These are phyloP conservation scores for Pseudopyricularia javanii DNA, from an alignment of 2,329 filamentous ascomycete species.

Conservation along the genomic window DNA sequence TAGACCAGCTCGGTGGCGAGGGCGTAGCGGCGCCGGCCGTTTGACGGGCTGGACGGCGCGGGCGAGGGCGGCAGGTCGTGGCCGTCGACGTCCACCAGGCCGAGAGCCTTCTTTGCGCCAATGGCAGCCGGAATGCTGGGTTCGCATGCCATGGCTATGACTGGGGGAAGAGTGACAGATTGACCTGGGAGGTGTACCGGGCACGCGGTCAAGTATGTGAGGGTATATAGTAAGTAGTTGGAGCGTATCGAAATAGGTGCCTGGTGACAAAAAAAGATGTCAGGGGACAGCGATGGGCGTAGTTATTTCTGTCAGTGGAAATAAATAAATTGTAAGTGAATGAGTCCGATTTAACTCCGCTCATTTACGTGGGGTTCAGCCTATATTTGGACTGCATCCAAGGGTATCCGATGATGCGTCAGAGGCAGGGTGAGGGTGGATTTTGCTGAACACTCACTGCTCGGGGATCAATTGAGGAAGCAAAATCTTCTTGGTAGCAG, in stretches of 20 bases:
- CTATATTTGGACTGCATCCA: background rate
- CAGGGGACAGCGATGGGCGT: no score
- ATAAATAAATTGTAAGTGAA: background rate
- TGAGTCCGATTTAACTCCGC: background rate
- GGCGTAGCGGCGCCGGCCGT: conserved; percentile 72
- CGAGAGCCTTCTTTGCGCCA: conserved; percentile 1
- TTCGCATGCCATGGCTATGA: background rate
- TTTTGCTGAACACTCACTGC: background rate
- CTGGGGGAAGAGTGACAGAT: background rate
- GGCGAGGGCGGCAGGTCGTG: conserved; percentile 84
- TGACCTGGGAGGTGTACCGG: no score
- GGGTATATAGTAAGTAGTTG: no score
- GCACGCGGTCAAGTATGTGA: no score
- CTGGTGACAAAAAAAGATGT: no score
- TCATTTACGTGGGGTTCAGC: background rate
- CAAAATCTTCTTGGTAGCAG: background rate
- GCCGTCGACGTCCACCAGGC: conserved; percentile 63
- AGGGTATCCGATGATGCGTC: background rate
- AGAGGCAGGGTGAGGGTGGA: background rate
- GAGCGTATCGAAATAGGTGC: no score
- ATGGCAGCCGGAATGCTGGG: conserved; percentile 1
- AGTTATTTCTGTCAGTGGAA: no score
- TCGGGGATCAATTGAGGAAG: background rate
- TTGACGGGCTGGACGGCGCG: conserved; percentile 79
- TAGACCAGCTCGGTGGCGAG: conserved; percentile 94